These are phyloP conservation scores for Edaphochlamys debaryana DNA, from an alignment of 139 green algal species.

Conservation along the genomic window DNA sequence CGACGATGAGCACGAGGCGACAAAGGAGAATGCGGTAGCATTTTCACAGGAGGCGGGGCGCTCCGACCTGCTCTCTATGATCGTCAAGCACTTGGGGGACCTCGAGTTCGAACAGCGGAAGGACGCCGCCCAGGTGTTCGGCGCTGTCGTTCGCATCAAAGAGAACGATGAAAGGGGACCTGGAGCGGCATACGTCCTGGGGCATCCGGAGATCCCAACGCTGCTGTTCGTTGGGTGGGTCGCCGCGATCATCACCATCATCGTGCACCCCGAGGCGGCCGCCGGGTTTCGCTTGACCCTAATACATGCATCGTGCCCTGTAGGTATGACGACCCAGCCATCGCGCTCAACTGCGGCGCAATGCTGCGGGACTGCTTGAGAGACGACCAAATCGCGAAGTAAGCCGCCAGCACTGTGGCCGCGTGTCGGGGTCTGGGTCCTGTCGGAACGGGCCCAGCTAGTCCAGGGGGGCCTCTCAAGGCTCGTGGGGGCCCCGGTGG, in stretches of 20 bases:
- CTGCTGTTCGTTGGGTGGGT: conserved; percentile 79
- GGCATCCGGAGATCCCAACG: conserved; percentile 70
- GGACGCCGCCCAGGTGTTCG: conserved; percentile 82
- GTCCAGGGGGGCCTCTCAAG: background rate
- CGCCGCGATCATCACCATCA: background rate
- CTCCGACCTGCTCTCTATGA: conserved; percentile 66
- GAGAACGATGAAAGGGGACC: conserved; percentile 60
- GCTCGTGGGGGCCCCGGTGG: too few species aligned
- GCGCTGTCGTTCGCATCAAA: conserved; percentile 76
- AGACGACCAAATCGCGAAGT: conserved; percentile 73
- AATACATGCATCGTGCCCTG: too few species aligned
- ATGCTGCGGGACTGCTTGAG: conserved; percentile 91
- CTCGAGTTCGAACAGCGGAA: conserved; percentile 92
- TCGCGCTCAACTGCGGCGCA: conserved; percentile 85
- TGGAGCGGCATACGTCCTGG: conserved; percentile 73
- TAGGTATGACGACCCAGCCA: conserved; percentile 78
- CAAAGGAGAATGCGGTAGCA: conserved; percentile 71
- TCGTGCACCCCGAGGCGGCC: background rate
- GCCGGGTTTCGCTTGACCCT: too few species aligned
- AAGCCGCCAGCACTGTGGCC: too few species aligned
- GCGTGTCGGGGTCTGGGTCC: background rate
- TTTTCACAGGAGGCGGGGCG: conserved; percentile 66
- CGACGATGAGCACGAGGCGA: conserved; percentile 70
- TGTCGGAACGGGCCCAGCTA: too few species aligned
- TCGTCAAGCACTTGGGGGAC: conserved; percentile 71